A percentile compares a stretch with the other conserved stretches of the same genome.
Evolutionary conservation across 306 rosid genomes (phyloP).

Genomic region (Oemleria cerasiformis): DNA sequence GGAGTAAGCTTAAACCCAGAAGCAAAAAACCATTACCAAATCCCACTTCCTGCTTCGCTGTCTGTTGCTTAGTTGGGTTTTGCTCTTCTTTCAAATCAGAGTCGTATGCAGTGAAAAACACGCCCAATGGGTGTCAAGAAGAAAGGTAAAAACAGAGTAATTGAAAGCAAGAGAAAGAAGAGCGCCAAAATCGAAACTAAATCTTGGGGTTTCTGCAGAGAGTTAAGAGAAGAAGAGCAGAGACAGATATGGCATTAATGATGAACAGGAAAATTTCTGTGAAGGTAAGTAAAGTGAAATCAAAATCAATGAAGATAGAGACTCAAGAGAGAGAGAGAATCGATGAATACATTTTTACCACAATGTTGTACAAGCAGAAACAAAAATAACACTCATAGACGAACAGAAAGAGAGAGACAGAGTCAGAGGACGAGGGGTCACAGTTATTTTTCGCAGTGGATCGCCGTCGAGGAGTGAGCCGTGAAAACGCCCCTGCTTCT

Average conservation of each 20-base stretch:
- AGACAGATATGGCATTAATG: not conserved
- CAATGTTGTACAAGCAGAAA: not conserved
- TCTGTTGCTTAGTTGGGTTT: not conserved
- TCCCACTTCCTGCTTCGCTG: too few relatives aligned
- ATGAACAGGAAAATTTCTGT: not conserved
- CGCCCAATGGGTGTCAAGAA: constrained; percentile 4
- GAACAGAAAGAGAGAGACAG: not conserved
- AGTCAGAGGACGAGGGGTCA: not conserved
- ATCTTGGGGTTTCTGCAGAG: constrained; percentile 7
- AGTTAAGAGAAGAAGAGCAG: not conserved
- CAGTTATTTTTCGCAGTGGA: constrained; percentile 24
- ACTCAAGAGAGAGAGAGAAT: not conserved
- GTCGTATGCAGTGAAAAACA: not conserved
- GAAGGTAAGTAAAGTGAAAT: not conserved
- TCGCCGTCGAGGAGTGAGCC: constrained; percentile 25
- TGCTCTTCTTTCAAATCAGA: constrained; percentile 20
- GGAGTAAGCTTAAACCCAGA: not conserved
- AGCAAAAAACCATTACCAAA: not conserved
- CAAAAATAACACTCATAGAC: not conserved
- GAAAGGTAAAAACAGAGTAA: not conserved
- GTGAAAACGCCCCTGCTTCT: not conserved
- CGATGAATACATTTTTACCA: not conserved
- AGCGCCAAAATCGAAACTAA: constrained; percentile 11
- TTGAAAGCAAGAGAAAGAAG: constrained; percentile 13
- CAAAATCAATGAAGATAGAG: not conserved